Conservation (phyloP, 2,329 filamentous ascomycete species). For the Dryadomyces quercivorus region DNA sequence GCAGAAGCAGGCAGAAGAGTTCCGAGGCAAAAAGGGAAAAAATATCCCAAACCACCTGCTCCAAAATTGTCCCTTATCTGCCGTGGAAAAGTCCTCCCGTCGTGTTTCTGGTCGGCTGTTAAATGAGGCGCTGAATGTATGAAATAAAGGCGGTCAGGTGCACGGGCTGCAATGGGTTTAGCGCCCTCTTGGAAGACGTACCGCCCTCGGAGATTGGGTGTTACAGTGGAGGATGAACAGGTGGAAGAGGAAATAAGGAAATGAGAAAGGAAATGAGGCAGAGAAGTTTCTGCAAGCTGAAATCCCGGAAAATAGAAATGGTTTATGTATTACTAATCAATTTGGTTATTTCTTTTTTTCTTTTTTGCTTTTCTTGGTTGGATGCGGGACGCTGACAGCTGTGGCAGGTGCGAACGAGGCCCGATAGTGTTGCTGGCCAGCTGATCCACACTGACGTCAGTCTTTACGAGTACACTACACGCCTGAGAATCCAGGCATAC, state of each 20-base stretch:
- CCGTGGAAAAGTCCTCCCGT: neutral
- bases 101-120: neutral
- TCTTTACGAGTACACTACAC: too few relatives aligned
- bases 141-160: slow-evolving; percentile 1
- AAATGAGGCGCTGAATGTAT: neutral
- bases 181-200: neutral
- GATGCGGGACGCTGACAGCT: neutral
- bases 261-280: neutral
- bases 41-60: neutral
- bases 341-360: too few relatives aligned
- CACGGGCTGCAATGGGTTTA: neutral
- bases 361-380: neutral
- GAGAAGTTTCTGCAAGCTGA: neutral
- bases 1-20: neutral
- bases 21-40: neutral
- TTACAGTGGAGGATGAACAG: neutral
- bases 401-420: neutral
- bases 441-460: too few relatives aligned
- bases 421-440: too few relatives aligned
- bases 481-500: too few relatives aligned
- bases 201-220: neutral
- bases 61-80: neutral
- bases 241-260: too few relatives aligned
- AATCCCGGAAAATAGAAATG: neutral
- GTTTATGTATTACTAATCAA: neutral